phyloP scores from a whole-genome alignment of 169 alveolate species.

The Plasmodium gonderi region DNA sequence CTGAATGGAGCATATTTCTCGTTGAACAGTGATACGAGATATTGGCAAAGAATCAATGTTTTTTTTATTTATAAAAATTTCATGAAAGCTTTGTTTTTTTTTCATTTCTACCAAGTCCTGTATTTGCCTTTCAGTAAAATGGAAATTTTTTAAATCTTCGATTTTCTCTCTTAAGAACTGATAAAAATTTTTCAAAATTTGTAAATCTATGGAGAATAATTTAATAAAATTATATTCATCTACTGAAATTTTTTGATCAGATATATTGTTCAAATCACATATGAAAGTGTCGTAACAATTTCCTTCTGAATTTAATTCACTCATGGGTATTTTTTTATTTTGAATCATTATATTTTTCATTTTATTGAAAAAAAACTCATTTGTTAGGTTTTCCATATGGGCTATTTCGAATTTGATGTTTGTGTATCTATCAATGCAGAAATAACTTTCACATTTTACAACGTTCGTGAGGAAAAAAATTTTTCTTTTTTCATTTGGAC shows the following conservation, averaged over 20 bases:
- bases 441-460: constrained; percentile 32
- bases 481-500: background rate
- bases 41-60: constrained; percentile 43
- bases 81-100: constrained; percentile 45
- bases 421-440: constrained; percentile 54
- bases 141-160: constrained; percentile 70
- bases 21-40: constrained; percentile 46
- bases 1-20: constrained; percentile 58
- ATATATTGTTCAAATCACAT: constrained; percentile 47
- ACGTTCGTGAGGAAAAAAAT: constrained; percentile 55
- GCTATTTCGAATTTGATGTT: constrained; percentile 55
- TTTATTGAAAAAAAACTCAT: constrained; percentile 13
- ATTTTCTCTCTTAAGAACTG: constrained; percentile 56
- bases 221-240: constrained; percentile 69
- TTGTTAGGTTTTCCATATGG: constrained; percentile 27
- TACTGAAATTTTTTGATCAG: constrained; percentile 32
- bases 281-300: constrained; percentile 7
- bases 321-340: constrained; percentile 26
- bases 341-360: constrained; percentile 29
- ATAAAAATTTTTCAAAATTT: constrained; percentile 37
- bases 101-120: constrained; percentile 58
- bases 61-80: constrained; percentile 45
- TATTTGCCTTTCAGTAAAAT: constrained; percentile 62
- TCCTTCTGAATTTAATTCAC: background rate
- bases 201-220: constrained; percentile 33